Percentiles rank a stretch among this genome's conserved stretches.
Conservation (phyloP, 1,284 basidiomycete genomes). For the Mycena citricolor region DNA sequence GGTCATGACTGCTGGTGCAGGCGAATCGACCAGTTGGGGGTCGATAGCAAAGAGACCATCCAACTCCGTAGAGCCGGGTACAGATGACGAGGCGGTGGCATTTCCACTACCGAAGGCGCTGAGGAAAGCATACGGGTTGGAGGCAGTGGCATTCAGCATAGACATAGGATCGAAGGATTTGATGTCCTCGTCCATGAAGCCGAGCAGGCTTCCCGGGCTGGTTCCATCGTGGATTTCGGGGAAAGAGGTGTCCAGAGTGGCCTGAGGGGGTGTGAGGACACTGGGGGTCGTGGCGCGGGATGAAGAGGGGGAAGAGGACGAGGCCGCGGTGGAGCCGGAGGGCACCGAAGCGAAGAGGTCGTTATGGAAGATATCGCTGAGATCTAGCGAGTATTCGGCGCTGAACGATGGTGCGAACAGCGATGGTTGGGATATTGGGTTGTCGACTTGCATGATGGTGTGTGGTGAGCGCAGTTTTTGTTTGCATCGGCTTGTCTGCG, state of each 20-base stretch:
- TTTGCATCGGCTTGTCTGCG: too few relatives aligned
- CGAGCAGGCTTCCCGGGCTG: conserved; percentile 29
- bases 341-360: conserved; percentile 36
- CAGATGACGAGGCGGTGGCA: conserved; percentile 16
- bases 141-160: conserved; percentile 25
- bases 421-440: conserved; percentile 23
- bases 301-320: conserved; percentile 25
- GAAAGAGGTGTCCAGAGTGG: conserved; percentile 29
- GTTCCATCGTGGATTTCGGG: conserved; percentile 30
- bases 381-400: conserved; percentile 30
- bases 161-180: conserved; percentile 30
- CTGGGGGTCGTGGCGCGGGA: conserved; percentile 30
- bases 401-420: conserved; percentile 19
- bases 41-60: conserved; percentile 39
- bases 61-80: conserved; percentile 22
- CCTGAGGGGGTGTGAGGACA: conserved; percentile 36
- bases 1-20: conserved; percentile 21
- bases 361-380: conserved; percentile 39
- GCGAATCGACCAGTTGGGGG: conserved; percentile 47
- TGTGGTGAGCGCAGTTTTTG: too few relatives aligned
- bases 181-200: conserved; percentile 35
- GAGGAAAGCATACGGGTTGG: conserved; percentile 20
- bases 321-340: conserved; percentile 26
- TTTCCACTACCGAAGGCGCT: conserved; percentile 18
- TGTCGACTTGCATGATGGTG: conserved; percentile 33